Evolutionary conservation across 768 basidiomycete species (phyloP).

Genomic region (Trametes gibbosa): DNA sequence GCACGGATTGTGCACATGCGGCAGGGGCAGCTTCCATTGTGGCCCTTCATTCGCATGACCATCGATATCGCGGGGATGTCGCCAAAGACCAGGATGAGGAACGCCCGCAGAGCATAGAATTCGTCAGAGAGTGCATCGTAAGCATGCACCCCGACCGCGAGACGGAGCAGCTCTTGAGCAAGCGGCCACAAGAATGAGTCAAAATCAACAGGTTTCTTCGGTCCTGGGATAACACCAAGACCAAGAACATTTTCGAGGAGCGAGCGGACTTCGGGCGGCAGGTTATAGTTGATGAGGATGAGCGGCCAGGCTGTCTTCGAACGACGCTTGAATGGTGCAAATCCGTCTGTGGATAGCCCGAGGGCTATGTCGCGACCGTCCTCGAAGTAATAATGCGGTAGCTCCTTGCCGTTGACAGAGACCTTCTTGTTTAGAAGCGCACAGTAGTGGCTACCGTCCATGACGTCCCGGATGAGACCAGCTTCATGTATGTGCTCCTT

Average conservation of each 20-base stretch:
- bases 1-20: constrained; percentile 37
- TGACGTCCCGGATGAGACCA: too few species aligned
- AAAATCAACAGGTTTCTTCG: constrained; percentile 39
- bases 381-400: constrained; percentile 33
- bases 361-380: constrained; percentile 40
- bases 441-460: too few species aligned
- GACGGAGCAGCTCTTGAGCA: constrained; percentile 33
- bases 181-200: constrained; percentile 39
- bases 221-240: constrained; percentile 46
- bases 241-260: constrained; percentile 36
- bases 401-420: constrained; percentile 25
- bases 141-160: constrained; percentile 36
- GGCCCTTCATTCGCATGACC: too few species aligned
- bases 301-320: constrained; percentile 39
- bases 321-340: constrained; percentile 34
- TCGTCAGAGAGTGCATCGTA: constrained; percentile 27
- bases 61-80: constrained; percentile 28
- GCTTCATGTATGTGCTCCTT: too few species aligned
- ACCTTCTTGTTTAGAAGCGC: constrained; percentile 25
- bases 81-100: constrained; percentile 30
- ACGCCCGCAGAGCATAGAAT: constrained; percentile 31
- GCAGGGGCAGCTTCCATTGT: constrained; percentile 38
- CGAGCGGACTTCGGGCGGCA: constrained; percentile 38
- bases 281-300: constrained; percentile 42
- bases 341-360: constrained; percentile 40